phyloP scores from a whole-genome alignment of 345 rosid species.

The Euphorbia peplus region DNA sequence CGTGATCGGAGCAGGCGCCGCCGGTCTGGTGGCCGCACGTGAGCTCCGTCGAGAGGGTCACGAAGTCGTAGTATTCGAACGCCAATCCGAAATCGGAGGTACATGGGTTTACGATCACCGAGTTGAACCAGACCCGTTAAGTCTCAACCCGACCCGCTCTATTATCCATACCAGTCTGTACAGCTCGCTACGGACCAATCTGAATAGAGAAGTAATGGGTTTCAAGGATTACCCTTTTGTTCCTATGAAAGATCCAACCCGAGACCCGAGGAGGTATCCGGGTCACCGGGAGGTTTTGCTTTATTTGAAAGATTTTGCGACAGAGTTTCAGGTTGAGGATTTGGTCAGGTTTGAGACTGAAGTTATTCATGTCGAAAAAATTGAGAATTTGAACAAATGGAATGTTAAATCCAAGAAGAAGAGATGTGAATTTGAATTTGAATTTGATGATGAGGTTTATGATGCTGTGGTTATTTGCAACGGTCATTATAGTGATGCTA shows the following conservation, averaged over 20 bases:
- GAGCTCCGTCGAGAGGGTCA: constrained; percentile 82
- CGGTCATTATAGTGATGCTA: constrained; percentile 69
- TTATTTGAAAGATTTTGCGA: constrained; percentile 60
- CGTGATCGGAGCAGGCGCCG: constrained; percentile 78
- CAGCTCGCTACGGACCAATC: constrained; percentile 74
- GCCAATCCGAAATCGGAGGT: constrained; percentile 57
- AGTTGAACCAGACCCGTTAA: constrained; percentile 61
- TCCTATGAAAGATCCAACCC: constrained; percentile 14
- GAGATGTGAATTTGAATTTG: constrained; percentile 1
- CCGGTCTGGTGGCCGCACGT: constrained; percentile 69
- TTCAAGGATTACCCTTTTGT: constrained; percentile 65
- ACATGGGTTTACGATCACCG: constrained; percentile 63
- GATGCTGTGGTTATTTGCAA: constrained; percentile 74
- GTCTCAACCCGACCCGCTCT: constrained; percentile 54
- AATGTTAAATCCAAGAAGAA: constrained; percentile 43
- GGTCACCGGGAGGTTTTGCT: constrained; percentile 60
- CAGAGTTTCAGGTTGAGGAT: constrained; percentile 55
- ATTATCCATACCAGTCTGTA: constrained; percentile 67
- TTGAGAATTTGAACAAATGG: constrained; percentile 46
- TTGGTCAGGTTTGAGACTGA: constrained; percentile 56
- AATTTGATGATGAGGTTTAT: constrained; percentile 38
- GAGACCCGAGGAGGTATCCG: constrained; percentile 73
- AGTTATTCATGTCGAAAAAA: constrained; percentile 40
- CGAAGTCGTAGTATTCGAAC: constrained; percentile 75
- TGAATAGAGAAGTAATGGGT: constrained; percentile 81